phyloP scores from a whole-genome alignment of 2,329 filamentous ascomycete species.

The Curvularia hawaiiensis region DNA sequence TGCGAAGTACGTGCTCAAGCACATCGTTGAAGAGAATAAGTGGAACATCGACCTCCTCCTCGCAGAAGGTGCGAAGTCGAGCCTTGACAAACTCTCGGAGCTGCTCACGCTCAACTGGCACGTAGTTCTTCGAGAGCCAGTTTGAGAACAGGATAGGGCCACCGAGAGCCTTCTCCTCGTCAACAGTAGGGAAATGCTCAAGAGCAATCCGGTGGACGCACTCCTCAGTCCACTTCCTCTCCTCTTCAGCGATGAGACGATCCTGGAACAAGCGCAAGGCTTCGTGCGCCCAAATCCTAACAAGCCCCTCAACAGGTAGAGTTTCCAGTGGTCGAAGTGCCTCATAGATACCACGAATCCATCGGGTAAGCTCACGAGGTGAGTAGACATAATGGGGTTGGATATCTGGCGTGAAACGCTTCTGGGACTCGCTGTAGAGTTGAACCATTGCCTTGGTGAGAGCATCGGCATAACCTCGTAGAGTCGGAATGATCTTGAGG shows the following conservation, averaged over 20 bases:
- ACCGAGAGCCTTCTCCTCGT: constrained; percentile 84
- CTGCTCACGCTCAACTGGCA: constrained; percentile 93
- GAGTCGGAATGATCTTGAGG: constrained; percentile 91
- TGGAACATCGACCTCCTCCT: constrained; percentile 98
- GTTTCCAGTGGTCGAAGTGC: constrained; percentile 91
- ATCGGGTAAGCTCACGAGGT: constrained; percentile 95
- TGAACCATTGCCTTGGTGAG: constrained; percentile 98
- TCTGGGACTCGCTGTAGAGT: constrained; percentile 93
- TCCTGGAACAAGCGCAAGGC: constrained; percentile 96
- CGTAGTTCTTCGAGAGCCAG: constrained; percentile 98
- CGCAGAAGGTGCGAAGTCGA: constrained; percentile 95
- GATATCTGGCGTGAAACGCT: constrained; percentile 92
- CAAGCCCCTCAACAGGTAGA: constrained; percentile 85
- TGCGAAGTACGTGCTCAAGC: constrained; percentile 94
- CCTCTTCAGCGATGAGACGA: constrained; percentile 90
- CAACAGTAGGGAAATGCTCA: constrained; percentile 93
- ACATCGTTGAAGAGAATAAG: constrained; percentile 99
- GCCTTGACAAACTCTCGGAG: constrained; percentile 97
- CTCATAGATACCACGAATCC: constrained; percentile 97
- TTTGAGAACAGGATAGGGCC: constrained; percentile 98
- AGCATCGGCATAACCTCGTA: constrained; percentile 93
- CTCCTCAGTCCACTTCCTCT: constrained; percentile 93
- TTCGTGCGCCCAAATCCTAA: constrained; percentile 98
- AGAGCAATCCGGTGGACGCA: constrained; percentile 84
- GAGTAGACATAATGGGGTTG: constrained; percentile 99